phyloP scores from a whole-genome alignment of 768 basidiomycete species.

The Tylopilus intermedius region DNA sequence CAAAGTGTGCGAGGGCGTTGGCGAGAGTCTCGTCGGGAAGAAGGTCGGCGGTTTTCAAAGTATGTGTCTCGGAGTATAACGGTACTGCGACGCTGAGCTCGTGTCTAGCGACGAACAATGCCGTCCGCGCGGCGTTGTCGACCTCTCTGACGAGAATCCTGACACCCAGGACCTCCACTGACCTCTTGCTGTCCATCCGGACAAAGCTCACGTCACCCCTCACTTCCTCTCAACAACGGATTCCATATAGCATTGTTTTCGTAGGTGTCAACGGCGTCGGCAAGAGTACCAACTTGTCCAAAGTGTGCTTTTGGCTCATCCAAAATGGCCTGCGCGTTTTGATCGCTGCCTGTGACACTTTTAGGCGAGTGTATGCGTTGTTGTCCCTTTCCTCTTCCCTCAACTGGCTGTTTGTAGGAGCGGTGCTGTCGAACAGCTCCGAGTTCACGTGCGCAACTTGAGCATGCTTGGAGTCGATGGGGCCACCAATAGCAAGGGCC shows the following conservation, averaged over 20 bases:
- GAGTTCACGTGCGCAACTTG: slow-evolving; percentile 93
- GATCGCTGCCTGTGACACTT: slow-evolving; percentile 98
- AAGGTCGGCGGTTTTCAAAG: slow-evolving; percentile 89
- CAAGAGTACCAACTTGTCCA: slow-evolving; percentile 95
- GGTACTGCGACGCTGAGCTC: slow-evolving; percentile 2
- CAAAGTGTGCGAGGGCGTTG: slow-evolving; percentile 93
- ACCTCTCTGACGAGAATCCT: slow-evolving; percentile 87
- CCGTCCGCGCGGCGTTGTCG: slow-evolving; percentile 79
- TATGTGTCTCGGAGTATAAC: slow-evolving; percentile 32
- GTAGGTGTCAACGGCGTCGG: slow-evolving; percentile 99
- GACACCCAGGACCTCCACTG: slow-evolving; percentile 96
- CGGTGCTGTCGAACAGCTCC: slow-evolving; percentile 95
- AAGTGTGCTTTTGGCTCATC: slow-evolving; percentile 98
- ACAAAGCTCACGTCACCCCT: slow-evolving; percentile 76
- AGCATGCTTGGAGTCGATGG: slow-evolving; percentile 76
- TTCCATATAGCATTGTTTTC: slow-evolving; percentile 91
- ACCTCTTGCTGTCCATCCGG: slow-evolving; percentile 87
- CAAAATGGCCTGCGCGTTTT: slow-evolving; percentile 91
- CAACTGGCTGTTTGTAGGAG: slow-evolving; percentile 45
- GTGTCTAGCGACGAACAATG: slow-evolving; percentile 68
- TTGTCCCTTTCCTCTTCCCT: background rate
- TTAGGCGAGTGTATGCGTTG: slow-evolving; percentile 49
- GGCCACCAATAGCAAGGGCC: slow-evolving; percentile 60
- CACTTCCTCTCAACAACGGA: slow-evolving; percentile 67
- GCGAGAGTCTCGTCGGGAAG: slow-evolving; percentile 82